Evolutionary conservation across 106 monocot species (phyloP).

Genomic region (Chionographis japonica): DNA sequence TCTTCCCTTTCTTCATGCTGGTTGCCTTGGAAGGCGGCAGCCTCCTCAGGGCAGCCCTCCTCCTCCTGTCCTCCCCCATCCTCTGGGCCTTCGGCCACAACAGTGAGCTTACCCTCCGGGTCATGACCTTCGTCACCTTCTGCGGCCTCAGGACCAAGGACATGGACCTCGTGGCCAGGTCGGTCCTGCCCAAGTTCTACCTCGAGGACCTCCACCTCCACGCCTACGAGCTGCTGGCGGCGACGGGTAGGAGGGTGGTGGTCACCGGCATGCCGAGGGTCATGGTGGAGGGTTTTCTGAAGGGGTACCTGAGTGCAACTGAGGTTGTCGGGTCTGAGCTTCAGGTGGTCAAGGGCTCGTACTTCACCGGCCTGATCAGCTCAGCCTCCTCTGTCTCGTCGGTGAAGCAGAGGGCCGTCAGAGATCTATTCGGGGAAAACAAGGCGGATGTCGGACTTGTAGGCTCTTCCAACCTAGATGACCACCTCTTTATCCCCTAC

Average conservation of each 20-base stretch:
- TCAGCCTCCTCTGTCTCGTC: not conserved
- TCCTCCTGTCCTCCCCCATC: conserved; percentile 50
- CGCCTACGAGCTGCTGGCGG: conserved; percentile 28
- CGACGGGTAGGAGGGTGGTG: conserved; percentile 47
- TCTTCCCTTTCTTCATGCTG: conserved; percentile 85
- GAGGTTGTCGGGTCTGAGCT: conserved; percentile 48
- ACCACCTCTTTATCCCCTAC: conserved; percentile 36
- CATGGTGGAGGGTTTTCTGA: conserved; percentile 70
- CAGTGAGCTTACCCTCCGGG: conserved; percentile 21
- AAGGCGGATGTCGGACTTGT: conserved; percentile 53
- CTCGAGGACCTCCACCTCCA: conserved; percentile 49
- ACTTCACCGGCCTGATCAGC: conserved; percentile 45
- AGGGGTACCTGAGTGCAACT: conserved; percentile 41
- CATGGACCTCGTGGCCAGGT: conserved; percentile 47
- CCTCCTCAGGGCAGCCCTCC: conserved; percentile 40
- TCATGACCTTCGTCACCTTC: conserved; percentile 71
- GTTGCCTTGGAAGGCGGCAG: conserved; percentile 80
- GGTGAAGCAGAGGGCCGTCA: conserved; percentile 17
- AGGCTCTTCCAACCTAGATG: conserved; percentile 21
- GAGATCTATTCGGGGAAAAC: conserved; percentile 23
- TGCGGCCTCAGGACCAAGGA: conserved; percentile 45
- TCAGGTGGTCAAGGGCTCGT: conserved; percentile 22
- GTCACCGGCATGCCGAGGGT: conserved; percentile 52
- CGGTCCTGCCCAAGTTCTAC: conserved; percentile 75
- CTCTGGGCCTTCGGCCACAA: conserved; percentile 27